Conservation (phyloP, 2,329 filamentous ascomycete species). For the Fonsecaea monophora region DNA sequence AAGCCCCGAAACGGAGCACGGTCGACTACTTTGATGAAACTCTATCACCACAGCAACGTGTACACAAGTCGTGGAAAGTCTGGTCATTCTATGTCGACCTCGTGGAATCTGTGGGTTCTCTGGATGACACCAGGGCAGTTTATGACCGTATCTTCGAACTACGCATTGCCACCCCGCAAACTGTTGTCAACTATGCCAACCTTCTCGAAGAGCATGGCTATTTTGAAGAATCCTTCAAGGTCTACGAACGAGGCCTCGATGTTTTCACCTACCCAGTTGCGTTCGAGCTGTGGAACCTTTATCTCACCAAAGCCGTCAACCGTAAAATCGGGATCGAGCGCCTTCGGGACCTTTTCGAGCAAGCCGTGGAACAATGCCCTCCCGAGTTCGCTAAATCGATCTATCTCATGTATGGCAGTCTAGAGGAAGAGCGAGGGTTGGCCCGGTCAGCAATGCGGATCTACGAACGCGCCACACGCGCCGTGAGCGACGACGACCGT, state of each 20-base stretch:
- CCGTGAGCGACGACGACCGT: slow-evolving; percentile 91
- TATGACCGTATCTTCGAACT: slow-evolving; percentile 99
- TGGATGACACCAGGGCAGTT: slow-evolving; percentile 91
- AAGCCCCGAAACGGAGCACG: slow-evolving; percentile 94
- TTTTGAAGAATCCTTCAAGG: slow-evolving; percentile 96
- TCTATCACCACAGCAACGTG: slow-evolving; percentile 89
- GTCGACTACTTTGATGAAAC: slow-evolving; percentile 99
- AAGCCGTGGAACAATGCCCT: slow-evolving; percentile 92
- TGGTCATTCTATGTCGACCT: slow-evolving; percentile 99
- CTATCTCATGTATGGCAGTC: slow-evolving; percentile 96
- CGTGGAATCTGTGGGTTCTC: slow-evolving; percentile 87
- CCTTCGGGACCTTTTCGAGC: slow-evolving; percentile 92
- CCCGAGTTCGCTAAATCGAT: slow-evolving; percentile 95
- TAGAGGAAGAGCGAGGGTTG: slow-evolving; percentile 94
- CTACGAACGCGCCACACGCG: slow-evolving; percentile 93
- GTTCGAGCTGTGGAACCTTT: slow-evolving; percentile 98
- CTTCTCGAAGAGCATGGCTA: slow-evolving; percentile 93
- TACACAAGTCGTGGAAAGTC: slow-evolving; percentile 99
- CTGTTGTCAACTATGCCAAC: slow-evolving; percentile 97
- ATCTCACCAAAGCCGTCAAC: slow-evolving; percentile 95
- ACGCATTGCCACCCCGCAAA: slow-evolving; percentile 95
- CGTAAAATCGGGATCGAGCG: slow-evolving; percentile 95
- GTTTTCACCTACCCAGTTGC: slow-evolving; percentile 99
- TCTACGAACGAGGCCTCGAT: slow-evolving; percentile 94
- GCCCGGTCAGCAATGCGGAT: slow-evolving; percentile 98